Evolutionary conservation across 2,329 filamentous ascomycete genomes (phyloP).

Genomic region (Fusarium sp.): DNA sequence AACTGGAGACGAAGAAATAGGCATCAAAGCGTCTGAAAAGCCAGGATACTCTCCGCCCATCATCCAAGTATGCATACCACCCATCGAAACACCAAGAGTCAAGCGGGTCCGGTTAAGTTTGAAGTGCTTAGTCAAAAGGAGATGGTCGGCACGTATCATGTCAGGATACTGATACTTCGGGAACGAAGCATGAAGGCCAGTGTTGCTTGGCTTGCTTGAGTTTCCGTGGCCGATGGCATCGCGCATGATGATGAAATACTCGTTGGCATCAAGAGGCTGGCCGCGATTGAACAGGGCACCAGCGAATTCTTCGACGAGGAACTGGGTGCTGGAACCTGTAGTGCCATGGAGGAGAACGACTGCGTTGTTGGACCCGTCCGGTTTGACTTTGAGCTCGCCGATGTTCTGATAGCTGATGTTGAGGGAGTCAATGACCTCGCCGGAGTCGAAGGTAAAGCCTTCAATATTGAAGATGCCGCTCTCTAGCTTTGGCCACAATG

Average conservation of each 20-base stretch:
- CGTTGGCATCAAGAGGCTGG: neutral
- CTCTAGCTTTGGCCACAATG: neutral
- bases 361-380: constrained; percentile 16
- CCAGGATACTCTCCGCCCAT: neutral
- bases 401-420: constrained; percentile 24
- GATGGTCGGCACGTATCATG: constrained; percentile 8
- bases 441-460: constrained; percentile 10
- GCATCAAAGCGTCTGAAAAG: constrained; percentile 20
- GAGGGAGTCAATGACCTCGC: neutral
- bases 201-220: constrained; percentile 24
- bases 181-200: neutral
- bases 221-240: constrained; percentile 24
- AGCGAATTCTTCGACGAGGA: constrained; percentile 13
- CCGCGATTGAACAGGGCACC: constrained; percentile 11
- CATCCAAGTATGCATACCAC: constrained; percentile 30
- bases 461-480: neutral
- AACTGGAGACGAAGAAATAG: constrained; percentile 5
- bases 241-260: constrained; percentile 27
- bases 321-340: neutral
- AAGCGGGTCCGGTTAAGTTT: neutral
- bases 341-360: constrained; percentile 22
- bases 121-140: constrained; percentile 2
- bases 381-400: constrained; percentile 16
- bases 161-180: constrained; percentile 21
- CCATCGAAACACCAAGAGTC: constrained; percentile 18